Evolutionary conservation across 306 rosid genomes (phyloP), one percentile per base, ranked within the genome.

Genomic region (Fagus crenata): DNA sequence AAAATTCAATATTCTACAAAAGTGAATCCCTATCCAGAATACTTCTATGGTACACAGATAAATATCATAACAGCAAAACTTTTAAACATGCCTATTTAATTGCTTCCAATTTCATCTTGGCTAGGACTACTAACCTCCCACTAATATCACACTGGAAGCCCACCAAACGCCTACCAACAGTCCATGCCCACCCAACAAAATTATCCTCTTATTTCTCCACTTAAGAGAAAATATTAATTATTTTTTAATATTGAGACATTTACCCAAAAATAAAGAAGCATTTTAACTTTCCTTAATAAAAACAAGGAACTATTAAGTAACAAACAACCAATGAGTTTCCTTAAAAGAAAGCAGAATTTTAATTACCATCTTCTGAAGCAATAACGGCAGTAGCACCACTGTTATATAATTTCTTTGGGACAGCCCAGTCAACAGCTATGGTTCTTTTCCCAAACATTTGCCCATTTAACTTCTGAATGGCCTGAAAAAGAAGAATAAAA

Each of bases 341-440:
- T 15, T 35, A 35, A 46, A 53, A 71, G 11, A 65, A 36, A 65
- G 37, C 22, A 46, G 73, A 46, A 41, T 69, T 8, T 35, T n/a
- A 83, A 67, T 75, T 85, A 95, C 99, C 97, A 67, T 84, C 69
- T 79, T 86, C 93, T 69, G 90, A 81, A 56, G 80, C 83, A 84
- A 79, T 85, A 78, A 75, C 37, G 18, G 75, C 85, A 75, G 78
- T 81, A 68, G 74, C 49, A 73, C 84, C 89, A 71, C 84, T 83
- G 51, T 78, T 87, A 83, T 89, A 95, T 74, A 92, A 61, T 85
- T 91, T 87, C 92, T 95, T 92, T 4, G 99, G 79, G 82, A 95
- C 86, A 79, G 97, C 97, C 97, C 96, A 95, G 73, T 95, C 99
- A 86, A 95, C 99, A 82, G 99, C 97, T 79, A 95, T 86, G 54